Evolutionary conservation across 2,329 filamentous ascomycete species (phyloP).

Genomic region (Fusarium succisae): DNA sequence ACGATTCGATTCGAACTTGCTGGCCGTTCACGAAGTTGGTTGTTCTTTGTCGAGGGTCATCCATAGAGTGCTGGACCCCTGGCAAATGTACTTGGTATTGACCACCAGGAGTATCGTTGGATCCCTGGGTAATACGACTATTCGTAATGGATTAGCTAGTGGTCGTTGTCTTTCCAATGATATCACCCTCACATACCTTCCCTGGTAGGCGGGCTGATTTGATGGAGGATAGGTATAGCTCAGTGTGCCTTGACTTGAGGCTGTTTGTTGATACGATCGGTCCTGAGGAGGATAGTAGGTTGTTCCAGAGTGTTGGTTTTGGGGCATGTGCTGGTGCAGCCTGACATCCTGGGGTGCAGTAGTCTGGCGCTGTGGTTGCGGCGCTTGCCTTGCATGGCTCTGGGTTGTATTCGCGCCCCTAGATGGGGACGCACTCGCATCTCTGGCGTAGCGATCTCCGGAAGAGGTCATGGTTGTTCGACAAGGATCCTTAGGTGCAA

Average conservation of each 20-base stretch:
- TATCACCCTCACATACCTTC: conserved; percentile 8
- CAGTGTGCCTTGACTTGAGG: not conserved
- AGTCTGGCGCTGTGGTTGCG: not conserved
- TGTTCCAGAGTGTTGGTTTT: not conserved
- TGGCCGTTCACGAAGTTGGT: not conserved
- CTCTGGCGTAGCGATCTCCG: not conserved
- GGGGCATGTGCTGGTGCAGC: not conserved
- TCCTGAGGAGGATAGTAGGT: not conserved
- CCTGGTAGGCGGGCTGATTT: conserved; percentile 10
- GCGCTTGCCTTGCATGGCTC: not conserved
- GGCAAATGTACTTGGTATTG: not conserved
- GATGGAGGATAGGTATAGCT: not conserved
- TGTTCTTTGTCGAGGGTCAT: conserved; percentile 1
- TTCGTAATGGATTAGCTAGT: conserved; percentile 1
- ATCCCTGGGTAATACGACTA: not conserved
- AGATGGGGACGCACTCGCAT: not conserved
- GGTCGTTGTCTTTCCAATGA: not conserved
- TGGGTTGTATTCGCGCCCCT: not conserved
- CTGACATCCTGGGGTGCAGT: not conserved
- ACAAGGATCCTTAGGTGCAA: not conserved
- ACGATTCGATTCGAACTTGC: not conserved
- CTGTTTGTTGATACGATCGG: not conserved
- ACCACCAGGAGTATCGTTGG: not conserved
- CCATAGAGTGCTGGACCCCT: not conserved
- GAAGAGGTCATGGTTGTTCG: not conserved